These are phyloP conservation scores for Zea mays DNA, from an alignment of 176 grass and related monocot species.

Conservation along the genomic window Zm-B73-REFERENCE-NAM-5.0 NC_050096.1:232353001-232353500, in stretches of 20 bases:
- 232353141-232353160: neutral
- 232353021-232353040: neutral
- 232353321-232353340: no score
- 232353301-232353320: neutral
- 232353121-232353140: neutral
- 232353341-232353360: no score
- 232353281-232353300: neutral
- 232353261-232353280: neutral
- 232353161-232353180: neutral
- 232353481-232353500: no score
- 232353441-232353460: no score
- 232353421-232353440: no score
- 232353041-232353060: neutral
- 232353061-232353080: conserved; percentile 8
- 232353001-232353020: conserved; percentile 20
- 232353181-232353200: neutral
- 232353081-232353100: neutral
- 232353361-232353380: no score
- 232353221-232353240: neutral
- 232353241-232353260: conserved; percentile 5
- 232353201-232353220: neutral
- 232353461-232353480: no score
- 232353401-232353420: no score
- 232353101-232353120: neutral
- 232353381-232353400: no score